Evolutionary conservation across 2,329 filamentous ascomycete genomes (phyloP).

Genomic region (Zopfia rhizophila): DNA sequence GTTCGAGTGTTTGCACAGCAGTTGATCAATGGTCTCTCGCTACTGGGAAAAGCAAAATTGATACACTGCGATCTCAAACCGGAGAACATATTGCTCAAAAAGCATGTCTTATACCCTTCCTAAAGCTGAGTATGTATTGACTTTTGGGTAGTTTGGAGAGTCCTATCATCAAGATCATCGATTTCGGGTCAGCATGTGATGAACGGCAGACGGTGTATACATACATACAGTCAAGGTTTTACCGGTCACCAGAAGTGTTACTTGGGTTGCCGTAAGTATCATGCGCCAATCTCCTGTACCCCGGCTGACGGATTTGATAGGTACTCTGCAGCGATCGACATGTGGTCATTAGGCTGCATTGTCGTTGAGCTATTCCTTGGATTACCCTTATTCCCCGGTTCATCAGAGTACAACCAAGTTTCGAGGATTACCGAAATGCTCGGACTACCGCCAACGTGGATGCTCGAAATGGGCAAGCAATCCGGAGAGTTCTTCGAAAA

Average conservation of each 20-base stretch:
- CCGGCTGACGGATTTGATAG: slow-evolving; percentile 43
- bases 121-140: slow-evolving; percentile 18
- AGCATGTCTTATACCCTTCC: slow-evolving; percentile 61
- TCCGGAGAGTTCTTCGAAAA: slow-evolving; percentile 98
- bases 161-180: slow-evolving; percentile 99
- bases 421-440: slow-evolving; percentile 98
- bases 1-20: slow-evolving; percentile 98
- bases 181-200: slow-evolving; percentile 98
- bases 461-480: slow-evolving; percentile 99
- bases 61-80: slow-evolving; percentile 99
- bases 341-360: slow-evolving; percentile 99
- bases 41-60: slow-evolving; percentile 94
- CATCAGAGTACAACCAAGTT: slow-evolving; percentile 98
- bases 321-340: slow-evolving; percentile 98
- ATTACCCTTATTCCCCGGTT: slow-evolving; percentile 92
- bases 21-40: slow-evolving; percentile 87
- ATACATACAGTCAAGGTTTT: slow-evolving; percentile 98
- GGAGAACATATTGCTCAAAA: slow-evolving; percentile 97
- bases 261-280: slow-evolving; percentile 80
- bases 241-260: slow-evolving; percentile 94
- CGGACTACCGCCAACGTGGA: slow-evolving; percentile 95
- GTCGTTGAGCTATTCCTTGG: slow-evolving; percentile 97
- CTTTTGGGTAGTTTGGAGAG: slow-evolving; percentile 76
- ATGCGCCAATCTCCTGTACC: background rate
- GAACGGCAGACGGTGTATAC: slow-evolving; percentile 99